phyloP scores from a whole-genome alignment of 176 grass and related monocot genomes.

The Ensete ventricosum region DNA sequence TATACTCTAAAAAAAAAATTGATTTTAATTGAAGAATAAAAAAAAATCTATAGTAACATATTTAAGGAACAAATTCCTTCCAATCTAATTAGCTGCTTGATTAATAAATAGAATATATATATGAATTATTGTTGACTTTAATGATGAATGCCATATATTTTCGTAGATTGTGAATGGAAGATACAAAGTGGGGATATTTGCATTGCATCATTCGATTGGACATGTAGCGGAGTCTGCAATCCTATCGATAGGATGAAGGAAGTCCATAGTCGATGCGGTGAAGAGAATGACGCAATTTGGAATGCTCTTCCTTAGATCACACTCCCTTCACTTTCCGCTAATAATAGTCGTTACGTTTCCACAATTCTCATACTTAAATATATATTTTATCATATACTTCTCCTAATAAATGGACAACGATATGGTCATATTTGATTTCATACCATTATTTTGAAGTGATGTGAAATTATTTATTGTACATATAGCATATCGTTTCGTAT shows the following conservation, averaged over 20 bases:
- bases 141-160: not conserved
- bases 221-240: slow-evolving; percentile 10
- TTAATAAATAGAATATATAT: not conserved
- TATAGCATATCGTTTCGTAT: too few relatives aligned
- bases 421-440: too few relatives aligned
- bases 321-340: not conserved
- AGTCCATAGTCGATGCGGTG: not conserved
- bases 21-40: not conserved
- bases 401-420: too few relatives aligned
- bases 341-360: not conserved
- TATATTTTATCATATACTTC: too few relatives aligned
- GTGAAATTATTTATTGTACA: too few relatives aligned
- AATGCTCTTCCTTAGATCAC: not conserved
- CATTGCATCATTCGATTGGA: slow-evolving; percentile 11
- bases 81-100: not conserved
- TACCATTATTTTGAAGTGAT: too few relatives aligned
- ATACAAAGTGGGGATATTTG: not conserved
- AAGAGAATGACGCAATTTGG: not conserved
- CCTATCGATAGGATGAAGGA: slow-evolving; percentile 3
- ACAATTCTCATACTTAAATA: too few relatives aligned
- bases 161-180: slow-evolving; percentile 13
- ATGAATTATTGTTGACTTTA: not conserved
- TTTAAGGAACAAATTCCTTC: not conserved
- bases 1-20: not conserved
- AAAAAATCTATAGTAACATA: not conserved